These are phyloP conservation scores for Chlamydomonas sphaeroides DNA, from an alignment of 139 green algal species.

Conservation along the genomic window DNA sequence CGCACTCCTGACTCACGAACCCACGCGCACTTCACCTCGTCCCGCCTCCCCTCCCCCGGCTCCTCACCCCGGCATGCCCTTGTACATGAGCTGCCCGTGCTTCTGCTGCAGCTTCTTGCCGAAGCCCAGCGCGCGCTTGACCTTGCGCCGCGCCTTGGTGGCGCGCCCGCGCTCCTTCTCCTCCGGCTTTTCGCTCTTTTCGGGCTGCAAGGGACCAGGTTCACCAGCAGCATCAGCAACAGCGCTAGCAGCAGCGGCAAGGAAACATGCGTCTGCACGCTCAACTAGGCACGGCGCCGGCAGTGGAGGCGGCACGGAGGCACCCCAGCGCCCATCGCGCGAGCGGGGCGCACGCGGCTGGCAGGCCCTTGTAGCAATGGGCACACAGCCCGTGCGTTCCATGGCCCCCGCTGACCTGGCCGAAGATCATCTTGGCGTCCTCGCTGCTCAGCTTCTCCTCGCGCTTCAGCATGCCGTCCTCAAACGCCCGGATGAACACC, in stretches of 20 bases:
- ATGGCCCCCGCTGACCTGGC: neutral
- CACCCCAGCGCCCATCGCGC: too few species aligned
- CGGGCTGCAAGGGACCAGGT: too few species aligned
- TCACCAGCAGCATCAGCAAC: too few species aligned
- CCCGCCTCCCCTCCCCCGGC: too few species aligned
- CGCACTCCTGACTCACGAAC: too few species aligned
- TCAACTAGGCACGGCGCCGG: too few species aligned
- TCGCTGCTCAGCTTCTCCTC: constrained; percentile 57
- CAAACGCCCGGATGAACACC: constrained; percentile 56
- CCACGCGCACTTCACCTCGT: neutral
- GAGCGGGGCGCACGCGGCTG: too few species aligned
- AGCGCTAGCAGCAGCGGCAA: too few species aligned
- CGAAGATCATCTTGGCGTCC: constrained; percentile 49
- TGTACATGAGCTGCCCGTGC: constrained; percentile 68
- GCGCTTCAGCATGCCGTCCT: constrained; percentile 49
- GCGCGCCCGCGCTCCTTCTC: neutral
- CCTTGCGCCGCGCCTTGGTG: constrained; percentile 7
- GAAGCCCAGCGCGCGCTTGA: constrained; percentile 53
- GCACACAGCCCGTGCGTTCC: neutral
- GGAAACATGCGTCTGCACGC: too few species aligned
- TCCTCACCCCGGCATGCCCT: constrained; percentile 60
- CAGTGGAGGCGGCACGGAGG: too few species aligned
- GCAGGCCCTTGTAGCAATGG: too few species aligned
- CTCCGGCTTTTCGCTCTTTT: neutral
- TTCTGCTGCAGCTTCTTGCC: constrained; percentile 68